Base-by-base conservation (phyloP, 306 rosid species). In the Citrullus amarus region DNA sequence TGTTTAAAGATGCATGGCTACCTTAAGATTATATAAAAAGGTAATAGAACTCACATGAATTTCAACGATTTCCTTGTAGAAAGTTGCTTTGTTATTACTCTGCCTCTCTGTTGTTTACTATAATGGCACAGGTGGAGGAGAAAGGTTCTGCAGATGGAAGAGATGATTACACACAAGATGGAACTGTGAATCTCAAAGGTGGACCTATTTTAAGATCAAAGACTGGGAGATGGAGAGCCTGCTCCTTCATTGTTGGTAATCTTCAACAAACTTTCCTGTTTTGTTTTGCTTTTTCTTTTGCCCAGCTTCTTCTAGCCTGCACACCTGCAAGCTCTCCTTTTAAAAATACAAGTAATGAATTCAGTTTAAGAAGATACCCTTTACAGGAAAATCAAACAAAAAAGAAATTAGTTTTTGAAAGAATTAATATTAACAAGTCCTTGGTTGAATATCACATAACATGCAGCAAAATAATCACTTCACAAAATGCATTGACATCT, bases 151-250 rank as follows among this genome's bases (percentile, higher is more conserved):
- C 55, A 53, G 53, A 59, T 60, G 78, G 66, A 70, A 72, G 59
- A 15, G 81, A 82, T 5, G 80, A 75, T 68, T 82, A 77, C 25
- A 80, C 88, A 2, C 78, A 80, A 65, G 85, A 85, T 82, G 85
- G 88, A 75, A 76, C 83, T n/a, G 84, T 85, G 13, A 78, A 74
- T 80, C 88, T 82, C 71, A 80, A 80, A 58, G 84, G 86, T 15
- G 79, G 61, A 48, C 86, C 86, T 15, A 39, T 85, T 70, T 62
- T 82, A 3, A 81, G 85, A 77, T 82, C 85, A n/a, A 85, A 71
- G 32, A 85, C 79, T 41, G 85, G 88, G 32, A n/a, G 79, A 76
- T 82, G 85, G 88, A 82, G 13, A 60, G 88, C 88, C 28, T 82
- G 88, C 56, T 85, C 85, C 73, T 85, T 82, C 81, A 81, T 84